phyloP scores from a whole-genome alignment of 257 asterid species.

The Parsonsia alboflavescens region DNA sequence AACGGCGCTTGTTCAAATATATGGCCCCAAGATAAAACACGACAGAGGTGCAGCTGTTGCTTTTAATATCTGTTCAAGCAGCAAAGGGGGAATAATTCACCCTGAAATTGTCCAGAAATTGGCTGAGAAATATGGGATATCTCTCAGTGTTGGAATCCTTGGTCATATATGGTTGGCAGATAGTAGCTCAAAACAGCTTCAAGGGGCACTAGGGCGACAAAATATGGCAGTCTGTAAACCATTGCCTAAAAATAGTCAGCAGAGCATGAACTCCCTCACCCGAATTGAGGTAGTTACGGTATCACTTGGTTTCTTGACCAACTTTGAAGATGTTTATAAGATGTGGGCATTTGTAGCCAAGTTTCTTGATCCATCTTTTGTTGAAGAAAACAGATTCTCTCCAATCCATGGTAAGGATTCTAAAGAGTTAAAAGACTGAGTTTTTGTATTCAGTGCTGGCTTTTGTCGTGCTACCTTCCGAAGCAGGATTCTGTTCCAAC shows the following conservation, averaged over 20 bases:
- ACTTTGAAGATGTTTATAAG: conserved; percentile 35
- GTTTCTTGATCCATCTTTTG: conserved; percentile 28
- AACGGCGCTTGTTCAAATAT: conserved; percentile 29
- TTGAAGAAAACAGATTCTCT: conserved; percentile 17
- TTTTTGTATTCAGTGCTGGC: background rate
- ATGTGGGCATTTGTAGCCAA: conserved; percentile 37
- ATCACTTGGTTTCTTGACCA: conserved; percentile 33
- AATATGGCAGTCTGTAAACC: conserved; percentile 24
- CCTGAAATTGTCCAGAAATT: conserved; percentile 33
- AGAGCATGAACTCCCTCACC: conserved; percentile 9
- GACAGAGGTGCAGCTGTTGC: conserved; percentile 38
- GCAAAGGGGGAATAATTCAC: conserved; percentile 23
- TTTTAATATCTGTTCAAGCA: conserved; percentile 23
- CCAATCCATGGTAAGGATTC: conserved; percentile 17
- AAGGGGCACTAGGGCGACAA: background rate
- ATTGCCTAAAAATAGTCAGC: conserved; percentile 10
- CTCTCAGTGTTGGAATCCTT: conserved; percentile 36
- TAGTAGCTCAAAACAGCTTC: conserved; percentile 13
- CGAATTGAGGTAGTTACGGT: conserved; percentile 32
- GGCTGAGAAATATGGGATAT: conserved; percentile 26
- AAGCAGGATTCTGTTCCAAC: background rate
- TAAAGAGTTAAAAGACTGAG: conserved; percentile 12
- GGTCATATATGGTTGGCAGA: conserved; percentile 26
- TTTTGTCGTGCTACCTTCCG: background rate
- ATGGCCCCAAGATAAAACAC: conserved; percentile 36